Conservation (phyloP, 768 basidiomycete genomes). For the Tulasnella sp. region DNA sequence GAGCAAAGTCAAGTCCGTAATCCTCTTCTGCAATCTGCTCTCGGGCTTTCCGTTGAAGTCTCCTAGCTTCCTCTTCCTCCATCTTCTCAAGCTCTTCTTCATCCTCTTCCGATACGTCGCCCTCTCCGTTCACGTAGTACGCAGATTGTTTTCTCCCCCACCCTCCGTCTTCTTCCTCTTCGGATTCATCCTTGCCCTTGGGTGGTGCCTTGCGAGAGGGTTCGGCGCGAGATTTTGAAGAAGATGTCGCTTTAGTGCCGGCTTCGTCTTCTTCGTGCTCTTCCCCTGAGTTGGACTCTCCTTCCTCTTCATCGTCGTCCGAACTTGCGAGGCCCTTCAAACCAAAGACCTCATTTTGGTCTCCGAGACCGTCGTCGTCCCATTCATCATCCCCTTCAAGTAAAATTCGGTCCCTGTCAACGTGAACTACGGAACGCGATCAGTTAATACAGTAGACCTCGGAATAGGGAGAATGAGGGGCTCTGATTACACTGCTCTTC, state of each 20-base stretch:
- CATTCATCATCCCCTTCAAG: constrained; percentile 60
- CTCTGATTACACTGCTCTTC: constrained; percentile 68
- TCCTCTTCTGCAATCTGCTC: constrained; percentile 76
- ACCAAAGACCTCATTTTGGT: constrained; percentile 83
- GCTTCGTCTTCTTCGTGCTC: constrained; percentile 52
- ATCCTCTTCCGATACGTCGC: constrained; percentile 69
- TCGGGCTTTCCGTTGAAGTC: constrained; percentile 74
- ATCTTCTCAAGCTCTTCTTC: constrained; percentile 85
- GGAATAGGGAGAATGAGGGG: constrained; percentile 13
- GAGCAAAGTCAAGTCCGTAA: constrained; percentile 64
- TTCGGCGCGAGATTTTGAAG: constrained; percentile 38
- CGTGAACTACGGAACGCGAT: constrained; percentile 59
- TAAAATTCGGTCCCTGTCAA: constrained; percentile 73
- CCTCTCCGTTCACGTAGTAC: constrained; percentile 74
- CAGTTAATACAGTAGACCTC: constrained; percentile 26
- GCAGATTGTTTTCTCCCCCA: constrained; percentile 82
- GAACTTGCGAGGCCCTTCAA: constrained; percentile 55
- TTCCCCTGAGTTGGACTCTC: constrained; percentile 50
- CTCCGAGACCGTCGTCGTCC: constrained; percentile 57
- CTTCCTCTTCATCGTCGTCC: constrained; percentile 42
- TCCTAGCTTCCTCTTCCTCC: constrained; percentile 83
- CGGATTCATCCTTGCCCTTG: constrained; percentile 43
- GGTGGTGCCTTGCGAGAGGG: constrained; percentile 37
- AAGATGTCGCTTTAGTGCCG: constrained; percentile 41
- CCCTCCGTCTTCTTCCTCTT: constrained; percentile 64